A percentile compares a stretch with the other conserved stretches of the same genome.
These are phyloP conservation scores for Pyrenochaeta sp. DNA, from an alignment of 2,329 filamentous ascomycete genomes.

Conservation along the genomic window DNA sequence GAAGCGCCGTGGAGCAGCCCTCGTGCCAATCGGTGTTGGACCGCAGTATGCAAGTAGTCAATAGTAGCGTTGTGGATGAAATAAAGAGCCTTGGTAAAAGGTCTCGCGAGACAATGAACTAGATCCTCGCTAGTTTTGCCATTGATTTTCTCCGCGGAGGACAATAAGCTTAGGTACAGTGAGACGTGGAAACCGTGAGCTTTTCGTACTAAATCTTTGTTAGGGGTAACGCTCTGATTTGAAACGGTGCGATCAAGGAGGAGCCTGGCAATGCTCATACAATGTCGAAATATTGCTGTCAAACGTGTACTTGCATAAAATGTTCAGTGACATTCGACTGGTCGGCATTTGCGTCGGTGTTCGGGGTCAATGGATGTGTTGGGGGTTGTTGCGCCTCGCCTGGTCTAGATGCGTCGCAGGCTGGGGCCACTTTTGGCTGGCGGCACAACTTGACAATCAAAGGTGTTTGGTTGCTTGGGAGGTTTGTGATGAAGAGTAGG, in stretches of 20 bases:
- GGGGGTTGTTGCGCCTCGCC: conserved; percentile 2
- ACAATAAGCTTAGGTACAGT: too few species aligned
- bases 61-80: too few species aligned
- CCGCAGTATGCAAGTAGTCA: too few species aligned
- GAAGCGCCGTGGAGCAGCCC: neutral
- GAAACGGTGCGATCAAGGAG: too few species aligned
- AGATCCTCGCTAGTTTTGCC: too few species aligned
- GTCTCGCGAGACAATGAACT: too few species aligned
- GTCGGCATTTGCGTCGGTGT: conserved; percentile 3
- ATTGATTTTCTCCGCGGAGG: too few species aligned
- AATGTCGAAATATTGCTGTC: neutral
- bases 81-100: too few species aligned
- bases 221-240: too few species aligned
- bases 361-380: conserved; percentile 1
- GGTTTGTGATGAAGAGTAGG: conserved; percentile 3
- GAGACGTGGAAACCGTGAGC: too few species aligned
- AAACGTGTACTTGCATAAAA: neutral
- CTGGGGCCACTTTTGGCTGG: neutral
- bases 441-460: neutral
- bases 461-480: neutral
- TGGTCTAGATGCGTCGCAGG: conserved; percentile 10
- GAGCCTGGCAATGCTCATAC: neutral
- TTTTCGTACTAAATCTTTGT: too few species aligned
- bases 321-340: neutral
- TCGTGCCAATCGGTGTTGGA: too few species aligned